A percentile compares a stretch with the other conserved stretches of the same genome.
Conservation (phyloP, 1,284 basidiomycete species). For the Trametes pubescens region DNA sequence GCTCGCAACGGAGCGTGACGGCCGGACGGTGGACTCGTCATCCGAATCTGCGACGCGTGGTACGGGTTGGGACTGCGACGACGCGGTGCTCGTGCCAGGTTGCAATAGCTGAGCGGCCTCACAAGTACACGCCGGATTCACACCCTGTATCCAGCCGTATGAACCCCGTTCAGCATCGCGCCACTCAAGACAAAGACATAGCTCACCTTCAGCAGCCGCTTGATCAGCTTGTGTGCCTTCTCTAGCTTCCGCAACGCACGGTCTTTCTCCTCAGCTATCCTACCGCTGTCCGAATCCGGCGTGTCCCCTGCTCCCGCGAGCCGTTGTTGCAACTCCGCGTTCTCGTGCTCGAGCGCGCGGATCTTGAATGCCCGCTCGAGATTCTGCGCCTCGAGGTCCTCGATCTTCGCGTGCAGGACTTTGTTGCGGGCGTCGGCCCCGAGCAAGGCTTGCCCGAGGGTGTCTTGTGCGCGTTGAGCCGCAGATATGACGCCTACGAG, state of each 20-base stretch:
- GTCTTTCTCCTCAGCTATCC: conserved; percentile 28
- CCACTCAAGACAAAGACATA: no score
- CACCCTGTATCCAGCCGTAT: background rate
- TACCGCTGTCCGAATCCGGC: conserved; percentile 18
- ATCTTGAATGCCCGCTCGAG: conserved; percentile 20
- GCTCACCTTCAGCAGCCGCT: conserved; percentile 30
- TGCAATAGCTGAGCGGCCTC: background rate
- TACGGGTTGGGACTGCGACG: background rate
- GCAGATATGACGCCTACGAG: conserved; percentile 27
- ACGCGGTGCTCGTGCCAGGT: background rate
- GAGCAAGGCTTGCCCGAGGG: conserved; percentile 12
- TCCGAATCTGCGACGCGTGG: conserved; percentile 17
- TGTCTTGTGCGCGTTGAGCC: conserved; percentile 31
- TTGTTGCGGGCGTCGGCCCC: conserved; percentile 16
- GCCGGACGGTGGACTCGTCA: conserved; percentile 23
- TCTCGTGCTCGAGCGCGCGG: conserved; percentile 32
- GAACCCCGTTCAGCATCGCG: background rate
- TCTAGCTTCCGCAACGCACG: conserved; percentile 31
- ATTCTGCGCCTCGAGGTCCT: conserved; percentile 33
- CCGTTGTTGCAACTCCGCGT: conserved; percentile 27
- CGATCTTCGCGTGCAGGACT: conserved; percentile 23
- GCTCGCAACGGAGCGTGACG: conserved; percentile 11
- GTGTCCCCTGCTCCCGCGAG: conserved; percentile 18
- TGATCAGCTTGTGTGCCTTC: conserved; percentile 31
- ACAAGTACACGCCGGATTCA: background rate